A percentile compares a stretch with the other conserved stretches of the same genome.
Conservation (phyloP, 1,284 basidiomycete genomes). For the Hypsizygus ulmarius region DNA sequence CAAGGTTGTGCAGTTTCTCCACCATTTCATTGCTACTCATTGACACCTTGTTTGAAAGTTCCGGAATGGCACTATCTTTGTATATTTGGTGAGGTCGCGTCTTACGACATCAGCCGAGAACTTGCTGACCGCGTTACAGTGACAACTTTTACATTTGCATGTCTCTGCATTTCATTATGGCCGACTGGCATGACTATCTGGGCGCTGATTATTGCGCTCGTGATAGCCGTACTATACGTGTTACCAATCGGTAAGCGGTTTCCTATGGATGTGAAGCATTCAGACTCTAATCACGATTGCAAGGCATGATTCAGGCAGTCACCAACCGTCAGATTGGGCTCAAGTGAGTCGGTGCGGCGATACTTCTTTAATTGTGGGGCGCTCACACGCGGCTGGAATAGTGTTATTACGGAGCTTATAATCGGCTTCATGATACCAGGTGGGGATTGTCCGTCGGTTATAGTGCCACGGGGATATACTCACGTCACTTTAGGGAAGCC, state of each 20-base stretch:
- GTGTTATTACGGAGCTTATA: conserved; percentile 58
- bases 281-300: conserved; percentile 29
- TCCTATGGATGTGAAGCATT: conserved; percentile 19
- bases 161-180: conserved; percentile 71
- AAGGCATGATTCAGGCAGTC: conserved; percentile 63
- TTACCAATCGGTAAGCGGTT: conserved; percentile 47
- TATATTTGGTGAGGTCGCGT: conserved; percentile 32
- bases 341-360: conserved; percentile 35
- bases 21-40: conserved; percentile 1
- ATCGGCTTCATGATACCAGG: conserved; percentile 54
- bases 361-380: conserved; percentile 32
- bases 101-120: neutral
- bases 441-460: conserved; percentile 14
- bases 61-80: conserved; percentile 71
- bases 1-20: conserved; percentile 36
- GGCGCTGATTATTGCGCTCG: conserved; percentile 50
- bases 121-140: conserved; percentile 25
- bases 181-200: conserved; percentile 65
- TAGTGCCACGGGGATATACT: conserved; percentile 2
- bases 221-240: conserved; percentile 48
- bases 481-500: conserved; percentile 40
- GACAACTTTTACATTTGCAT: conserved; percentile 57
- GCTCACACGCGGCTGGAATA: conserved; percentile 13
- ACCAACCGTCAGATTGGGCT: conserved; percentile 61
- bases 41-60: conserved; percentile 35